Conservation (phyloP, 768 basidiomycete species). For the Ramaria rubella region DNA sequence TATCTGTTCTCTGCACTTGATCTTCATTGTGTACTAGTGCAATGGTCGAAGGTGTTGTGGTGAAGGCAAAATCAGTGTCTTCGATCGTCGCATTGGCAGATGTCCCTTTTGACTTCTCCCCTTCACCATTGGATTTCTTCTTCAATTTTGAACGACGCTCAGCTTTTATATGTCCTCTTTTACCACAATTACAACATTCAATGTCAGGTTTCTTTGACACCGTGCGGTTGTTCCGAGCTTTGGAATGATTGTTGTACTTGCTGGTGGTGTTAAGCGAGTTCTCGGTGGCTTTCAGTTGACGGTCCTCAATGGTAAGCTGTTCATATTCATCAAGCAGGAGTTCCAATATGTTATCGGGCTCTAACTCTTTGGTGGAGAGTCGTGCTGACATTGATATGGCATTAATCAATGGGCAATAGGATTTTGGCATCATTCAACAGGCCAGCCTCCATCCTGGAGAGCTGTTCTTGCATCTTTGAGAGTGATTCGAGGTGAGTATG, state of each 20-base stretch:
- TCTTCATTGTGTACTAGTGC: neutral
- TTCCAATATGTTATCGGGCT: neutral
- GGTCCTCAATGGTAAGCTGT: neutral
- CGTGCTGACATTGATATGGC: neutral
- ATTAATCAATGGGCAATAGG: slow-evolving; percentile 8
- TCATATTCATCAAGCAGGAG: slow-evolving; percentile 4
- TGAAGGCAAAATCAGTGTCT: neutral
- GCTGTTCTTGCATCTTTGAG: slow-evolving; percentile 10
- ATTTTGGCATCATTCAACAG: slow-evolving; percentile 8
- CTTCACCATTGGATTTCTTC: slow-evolving; percentile 12
- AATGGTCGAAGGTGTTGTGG: neutral
- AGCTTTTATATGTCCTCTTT: slow-evolving; percentile 12
- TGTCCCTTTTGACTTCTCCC: neutral
- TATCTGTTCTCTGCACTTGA: neutral
- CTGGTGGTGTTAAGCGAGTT: neutral
- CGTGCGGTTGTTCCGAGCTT: neutral
- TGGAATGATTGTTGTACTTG: neutral
- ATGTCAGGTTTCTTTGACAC: neutral
- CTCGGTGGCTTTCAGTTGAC: neutral
- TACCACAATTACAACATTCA: slow-evolving; percentile 17
- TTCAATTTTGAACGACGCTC: slow-evolving; percentile 16
- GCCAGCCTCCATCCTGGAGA: slow-evolving; percentile 9
- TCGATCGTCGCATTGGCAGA: neutral
- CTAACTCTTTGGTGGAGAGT: neutral
- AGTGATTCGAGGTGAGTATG: slow-evolving; percentile 14